Conservation (phyloP, 768 basidiomycete genomes). For the Asterophora lycoperdoides region DNA sequence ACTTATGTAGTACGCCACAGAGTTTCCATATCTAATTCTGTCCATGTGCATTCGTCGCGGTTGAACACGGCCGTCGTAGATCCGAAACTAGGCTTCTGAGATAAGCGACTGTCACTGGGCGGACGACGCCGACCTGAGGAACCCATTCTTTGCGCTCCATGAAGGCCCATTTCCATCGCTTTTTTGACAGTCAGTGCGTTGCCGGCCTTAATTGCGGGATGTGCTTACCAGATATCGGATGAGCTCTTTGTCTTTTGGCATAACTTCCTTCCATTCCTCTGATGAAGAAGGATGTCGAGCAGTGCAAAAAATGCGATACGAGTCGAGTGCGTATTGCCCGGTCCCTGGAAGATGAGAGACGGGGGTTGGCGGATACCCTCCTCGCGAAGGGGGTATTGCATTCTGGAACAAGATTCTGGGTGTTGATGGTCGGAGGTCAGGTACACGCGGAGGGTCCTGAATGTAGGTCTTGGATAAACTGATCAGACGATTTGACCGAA, state of each 20-base stretch:
- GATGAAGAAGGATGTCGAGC: slow-evolving; percentile 25
- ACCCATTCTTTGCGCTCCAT: slow-evolving; percentile 49
- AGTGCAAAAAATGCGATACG: slow-evolving; percentile 67
- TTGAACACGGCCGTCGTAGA: slow-evolving; percentile 16
- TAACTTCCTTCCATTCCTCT: slow-evolving; percentile 59
- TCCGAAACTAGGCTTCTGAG: slow-evolving; percentile 37
- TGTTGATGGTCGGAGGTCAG: slow-evolving; percentile 31
- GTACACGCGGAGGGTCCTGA: slow-evolving; percentile 33
- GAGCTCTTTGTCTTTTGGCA: slow-evolving; percentile 67
- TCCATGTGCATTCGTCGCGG: too few relatives aligned
- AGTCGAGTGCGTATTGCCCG: slow-evolving; percentile 71
- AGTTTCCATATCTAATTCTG: too few relatives aligned
- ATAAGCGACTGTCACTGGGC: slow-evolving; percentile 33
- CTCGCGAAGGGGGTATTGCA: slow-evolving; percentile 3
- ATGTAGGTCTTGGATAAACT: slow-evolving; percentile 50
- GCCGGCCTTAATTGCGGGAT: neutral
- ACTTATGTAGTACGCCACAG: too few relatives aligned
- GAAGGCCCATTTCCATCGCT: slow-evolving; percentile 76
- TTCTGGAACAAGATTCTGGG: slow-evolving; percentile 10
- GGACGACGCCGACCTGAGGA: slow-evolving; percentile 38
- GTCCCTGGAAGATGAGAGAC: slow-evolving; percentile 60
- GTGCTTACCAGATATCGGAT: slow-evolving; percentile 58
- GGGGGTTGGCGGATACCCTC: slow-evolving; percentile 41
- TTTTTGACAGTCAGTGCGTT: neutral
- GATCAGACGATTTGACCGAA: slow-evolving; percentile 54